Evolutionary conservation across 176 grass and related monocot genomes (phyloP).

Genomic region (Otatea glauca): DNA sequence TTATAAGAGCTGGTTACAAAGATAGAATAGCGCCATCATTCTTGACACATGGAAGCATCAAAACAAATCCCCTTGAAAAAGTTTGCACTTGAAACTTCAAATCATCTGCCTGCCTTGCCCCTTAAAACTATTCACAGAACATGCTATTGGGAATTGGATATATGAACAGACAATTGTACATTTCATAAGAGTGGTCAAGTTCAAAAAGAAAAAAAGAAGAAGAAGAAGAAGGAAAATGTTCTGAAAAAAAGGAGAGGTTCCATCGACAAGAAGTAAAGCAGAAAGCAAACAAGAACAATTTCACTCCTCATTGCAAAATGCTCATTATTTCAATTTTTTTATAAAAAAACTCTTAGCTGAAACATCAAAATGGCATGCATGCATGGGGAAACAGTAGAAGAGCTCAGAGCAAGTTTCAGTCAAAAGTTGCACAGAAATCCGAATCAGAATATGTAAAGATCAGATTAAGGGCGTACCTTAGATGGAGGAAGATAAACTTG

Average conservation of each 20-base stretch:
- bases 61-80: background rate
- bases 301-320: background rate
- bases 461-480: background rate
- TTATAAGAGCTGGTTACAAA: too few relatives aligned
- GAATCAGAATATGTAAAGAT: background rate
- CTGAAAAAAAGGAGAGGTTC: background rate
- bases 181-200: background rate
- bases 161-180: background rate
- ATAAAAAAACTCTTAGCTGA: background rate
- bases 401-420: background rate
- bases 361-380: background rate
- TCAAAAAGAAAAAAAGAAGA: too few relatives aligned
- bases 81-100: background rate
- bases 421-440: background rate
- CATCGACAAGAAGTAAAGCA: background rate
- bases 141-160: background rate
- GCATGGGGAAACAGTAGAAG: background rate
- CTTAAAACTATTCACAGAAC: background rate
- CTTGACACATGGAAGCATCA: constrained; percentile 36
- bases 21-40: too few relatives aligned
- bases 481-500: background rate
- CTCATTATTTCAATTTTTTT: background rate
- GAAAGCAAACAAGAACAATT: background rate
- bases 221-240: background rate
- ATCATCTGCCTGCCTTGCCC: background rate